phyloP scores from a whole-genome alignment of 257 asterid species.

The Nicotiana obtusifolia region DNA sequence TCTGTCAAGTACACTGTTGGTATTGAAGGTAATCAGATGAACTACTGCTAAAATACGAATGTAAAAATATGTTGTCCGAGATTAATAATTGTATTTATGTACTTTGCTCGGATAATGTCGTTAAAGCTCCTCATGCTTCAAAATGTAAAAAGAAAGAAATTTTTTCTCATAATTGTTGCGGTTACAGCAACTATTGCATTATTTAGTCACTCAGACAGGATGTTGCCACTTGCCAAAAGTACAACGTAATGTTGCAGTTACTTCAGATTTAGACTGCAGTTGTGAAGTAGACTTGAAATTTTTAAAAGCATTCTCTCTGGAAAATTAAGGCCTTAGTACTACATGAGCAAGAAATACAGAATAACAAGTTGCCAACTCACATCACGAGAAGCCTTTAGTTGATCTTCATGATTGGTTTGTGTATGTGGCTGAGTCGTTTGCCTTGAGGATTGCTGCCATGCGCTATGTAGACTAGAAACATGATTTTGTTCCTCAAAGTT shows the following conservation, averaged over 20 bases:
- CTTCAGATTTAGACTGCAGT: not conserved
- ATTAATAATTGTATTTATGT: not conserved
- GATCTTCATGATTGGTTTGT: conserved; percentile 64
- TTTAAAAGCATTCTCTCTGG: not conserved
- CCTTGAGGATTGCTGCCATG: conserved; percentile 14
- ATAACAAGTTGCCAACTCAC: conserved; percentile 64
- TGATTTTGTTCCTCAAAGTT: conserved; percentile 27
- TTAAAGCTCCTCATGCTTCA: not conserved
- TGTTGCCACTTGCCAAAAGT: not conserved
- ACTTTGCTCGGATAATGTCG: not conserved
- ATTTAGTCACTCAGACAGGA: not conserved
- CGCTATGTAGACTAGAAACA: conserved; percentile 12
- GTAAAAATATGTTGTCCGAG: not conserved
- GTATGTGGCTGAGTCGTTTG: conserved; percentile 23
- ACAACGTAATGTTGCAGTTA: not conserved
- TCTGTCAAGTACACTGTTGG: not conserved
- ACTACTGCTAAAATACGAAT: not conserved
- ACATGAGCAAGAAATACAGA: not conserved
- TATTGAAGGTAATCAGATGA: not conserved
- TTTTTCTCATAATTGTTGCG: not conserved
- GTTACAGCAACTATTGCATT: not conserved
- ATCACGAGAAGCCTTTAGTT: conserved; percentile 94
- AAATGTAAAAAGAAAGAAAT: no score
- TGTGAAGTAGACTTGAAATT: not conserved
- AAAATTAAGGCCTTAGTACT: not conserved